Percentiles rank a stretch among this genome's conserved stretches.
phyloP scores from a whole-genome alignment of 768 basidiomycete genomes.

The Infundibulicybe gibba region DNA sequence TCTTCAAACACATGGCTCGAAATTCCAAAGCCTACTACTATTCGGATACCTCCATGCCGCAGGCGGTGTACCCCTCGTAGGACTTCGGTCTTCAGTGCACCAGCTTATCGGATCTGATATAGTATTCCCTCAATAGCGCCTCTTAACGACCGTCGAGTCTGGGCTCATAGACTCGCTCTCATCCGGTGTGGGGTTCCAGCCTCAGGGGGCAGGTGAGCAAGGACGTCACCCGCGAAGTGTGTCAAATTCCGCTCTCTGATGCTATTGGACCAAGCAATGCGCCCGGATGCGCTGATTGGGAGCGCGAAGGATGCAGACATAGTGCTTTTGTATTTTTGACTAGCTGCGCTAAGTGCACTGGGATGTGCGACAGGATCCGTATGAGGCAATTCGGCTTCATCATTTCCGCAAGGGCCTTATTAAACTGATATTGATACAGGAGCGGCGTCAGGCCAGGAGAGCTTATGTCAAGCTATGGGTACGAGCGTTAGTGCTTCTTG shows the following conservation, averaged over 20 bases:
- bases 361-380: constrained; percentile 61
- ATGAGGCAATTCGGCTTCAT: constrained; percentile 36
- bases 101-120: too few species aligned
- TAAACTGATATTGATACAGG: not conserved
- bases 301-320: constrained; percentile 52
- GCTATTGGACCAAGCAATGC: constrained; percentile 68
- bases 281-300: constrained; percentile 74
- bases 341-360: constrained; percentile 44
- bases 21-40: too few species aligned
- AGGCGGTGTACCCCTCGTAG: too few species aligned
- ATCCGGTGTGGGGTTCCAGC: too few species aligned
- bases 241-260: constrained; percentile 54
- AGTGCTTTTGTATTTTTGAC: not conserved
- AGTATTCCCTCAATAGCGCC: too few species aligned
- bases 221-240: constrained; percentile 45
- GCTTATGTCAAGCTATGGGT: not conserved
- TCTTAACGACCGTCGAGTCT: too few species aligned
- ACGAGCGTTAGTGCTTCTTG: not conserved
- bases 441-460: not conserved
- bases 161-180: too few species aligned
- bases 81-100: too few species aligned
- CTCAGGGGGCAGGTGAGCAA: too few species aligned
- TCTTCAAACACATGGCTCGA: too few species aligned
- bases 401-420: not conserved
- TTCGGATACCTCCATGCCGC: too few species aligned